Base-by-base conservation (phyloP, 75 land plant species). In the Larix kaempferi region DNA sequence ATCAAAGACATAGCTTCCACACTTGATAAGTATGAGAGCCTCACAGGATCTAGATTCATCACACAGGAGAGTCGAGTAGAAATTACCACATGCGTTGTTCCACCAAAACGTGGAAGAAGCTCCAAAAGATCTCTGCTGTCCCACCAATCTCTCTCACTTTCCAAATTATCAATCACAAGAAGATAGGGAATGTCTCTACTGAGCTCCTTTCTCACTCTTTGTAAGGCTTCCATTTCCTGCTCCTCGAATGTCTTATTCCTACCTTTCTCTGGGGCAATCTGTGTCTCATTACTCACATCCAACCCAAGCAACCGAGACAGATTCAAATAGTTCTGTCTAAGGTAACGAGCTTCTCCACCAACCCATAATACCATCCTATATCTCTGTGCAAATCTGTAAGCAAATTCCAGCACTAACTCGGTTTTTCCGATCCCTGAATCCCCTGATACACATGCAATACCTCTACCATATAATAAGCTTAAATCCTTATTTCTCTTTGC, bases 311-410 rank as follows among this genome's bases (percentile, higher is more conserved):
- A 83, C 7, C 78, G 77, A 72, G 88, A 82, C 67, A 93, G 78
- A 41, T 87, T 92, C 55, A 93, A 76, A 73, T 85, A 93, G 61
- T 93, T 93, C 65, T 96, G 96, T 12, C 94, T 82, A 11, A 96
- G 83, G 76, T 90, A 96, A 41, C 94, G 81, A 23, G 82, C 76
- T 84, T 91, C 96, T 22, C 99, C 99, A 25, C 94, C 92, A 4
- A 93, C 83, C 99, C 99, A 96, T 26, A 96, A 74, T 16, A 96
- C 96, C 93, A 91, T 91, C 78, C 84, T 86, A 78, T 96, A 96
- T 59, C 91, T 84, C 73, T 96, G 93, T 25, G 84, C 82, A 74
- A 80, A 83, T 76, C 89, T 82, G 76, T 91, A 94, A 35, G 94
- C 92, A 84, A 80, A 96, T 57, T 96, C 96, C 29, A 96, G 78